Base-by-base conservation (phyloP, 345 rosid genomes). In the Gossypium mustelinum region DNA sequence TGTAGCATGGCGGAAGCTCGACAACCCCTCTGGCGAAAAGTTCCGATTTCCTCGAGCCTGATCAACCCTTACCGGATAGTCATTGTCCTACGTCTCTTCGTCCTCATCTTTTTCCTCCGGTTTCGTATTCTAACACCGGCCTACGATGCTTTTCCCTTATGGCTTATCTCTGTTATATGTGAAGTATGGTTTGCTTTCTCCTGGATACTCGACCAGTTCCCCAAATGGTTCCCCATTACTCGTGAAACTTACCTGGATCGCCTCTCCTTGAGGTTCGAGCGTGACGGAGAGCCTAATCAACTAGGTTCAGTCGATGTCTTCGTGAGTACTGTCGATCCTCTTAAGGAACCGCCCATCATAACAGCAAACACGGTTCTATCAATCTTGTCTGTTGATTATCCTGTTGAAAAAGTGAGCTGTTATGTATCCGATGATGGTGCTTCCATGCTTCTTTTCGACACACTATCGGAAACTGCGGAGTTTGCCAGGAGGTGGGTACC, bases 401-500 rank as follows among this genome's bases (percentile, higher is more conserved):
- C 94, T 0, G 95, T 94, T 13, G 86, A 87, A 5, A 94, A 94
- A 78, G 89, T 92, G 60, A 90, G 97, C 81, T 92, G 98, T 75
- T 94, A 90, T 78, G 98, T 92, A 2, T 94, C 97, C n/a, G 97
- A 92, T 79, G 98, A 94, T 60, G 97, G 97, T 69, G 98, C 97
- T 16, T 94, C 98, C 0, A 92, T 94, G 98, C 89, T 94, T 11
- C 88, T 94, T 27, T 94, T 94, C 72, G 97, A 92, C 75, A 66
- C 97, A 14, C 79, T 94, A 11, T 80, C 98, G 9, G 97, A 90
- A 84, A 89, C 97, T n/a, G 91, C 97, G 4, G 97, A 94, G 86
- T 94, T 92, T 82, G 97, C 95, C 0, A 87, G 99, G 75, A 91
- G 97, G 80, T 92, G 99, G 99, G 99, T 92, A 34, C 98, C 99